Evolutionary conservation across 1,284 basidiomycete genomes (phyloP).

Genomic region (Cryptococcus sp.): DNA sequence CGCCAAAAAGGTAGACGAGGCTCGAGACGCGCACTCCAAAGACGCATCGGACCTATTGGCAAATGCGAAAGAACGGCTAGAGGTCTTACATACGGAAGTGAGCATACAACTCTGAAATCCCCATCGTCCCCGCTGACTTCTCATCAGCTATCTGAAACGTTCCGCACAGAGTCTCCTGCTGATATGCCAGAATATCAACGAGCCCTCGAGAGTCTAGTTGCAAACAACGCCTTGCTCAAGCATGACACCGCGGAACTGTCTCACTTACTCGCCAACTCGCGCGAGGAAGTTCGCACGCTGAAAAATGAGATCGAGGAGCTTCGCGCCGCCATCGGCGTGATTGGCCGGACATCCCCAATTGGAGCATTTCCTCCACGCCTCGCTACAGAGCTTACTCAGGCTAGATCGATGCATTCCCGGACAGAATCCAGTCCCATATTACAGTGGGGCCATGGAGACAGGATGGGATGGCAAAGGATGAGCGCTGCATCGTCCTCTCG

Average conservation of each 20-base stretch:
- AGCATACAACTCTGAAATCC: slow-evolving; percentile 5
- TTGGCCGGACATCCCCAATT: slow-evolving; percentile 25
- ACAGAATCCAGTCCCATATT: slow-evolving; percentile 34
- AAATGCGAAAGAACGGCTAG: slow-evolving; percentile 69
- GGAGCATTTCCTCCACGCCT: slow-evolving; percentile 24
- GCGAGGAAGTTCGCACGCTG: slow-evolving; percentile 71
- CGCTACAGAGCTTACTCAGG: slow-evolving; percentile 34
- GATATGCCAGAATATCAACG: slow-evolving; percentile 54
- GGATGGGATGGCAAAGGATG: slow-evolving; percentile 24
- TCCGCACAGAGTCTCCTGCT: slow-evolving; percentile 34
- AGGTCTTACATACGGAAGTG: slow-evolving; percentile 59
- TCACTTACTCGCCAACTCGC: slow-evolving; percentile 67
- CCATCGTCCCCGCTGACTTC: background rate
- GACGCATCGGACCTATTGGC: slow-evolving; percentile 70
- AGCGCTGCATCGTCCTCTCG: slow-evolving; percentile 20
- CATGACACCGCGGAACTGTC: slow-evolving; percentile 77
- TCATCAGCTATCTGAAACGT: slow-evolving; percentile 39
- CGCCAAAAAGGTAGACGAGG: slow-evolving; percentile 64
- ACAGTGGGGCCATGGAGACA: slow-evolving; percentile 15
- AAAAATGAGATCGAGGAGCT: slow-evolving; percentile 75
- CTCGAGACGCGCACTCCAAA: slow-evolving; percentile 64
- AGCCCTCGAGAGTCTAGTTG: slow-evolving; percentile 76
- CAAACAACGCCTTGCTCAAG: slow-evolving; percentile 77
- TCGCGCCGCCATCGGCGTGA: slow-evolving; percentile 40
- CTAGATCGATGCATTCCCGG: slow-evolving; percentile 19